phyloP scores from a whole-genome alignment of 2,329 filamentous ascomycete genomes.

The Stagonosporopsis tanaceti region DNA sequence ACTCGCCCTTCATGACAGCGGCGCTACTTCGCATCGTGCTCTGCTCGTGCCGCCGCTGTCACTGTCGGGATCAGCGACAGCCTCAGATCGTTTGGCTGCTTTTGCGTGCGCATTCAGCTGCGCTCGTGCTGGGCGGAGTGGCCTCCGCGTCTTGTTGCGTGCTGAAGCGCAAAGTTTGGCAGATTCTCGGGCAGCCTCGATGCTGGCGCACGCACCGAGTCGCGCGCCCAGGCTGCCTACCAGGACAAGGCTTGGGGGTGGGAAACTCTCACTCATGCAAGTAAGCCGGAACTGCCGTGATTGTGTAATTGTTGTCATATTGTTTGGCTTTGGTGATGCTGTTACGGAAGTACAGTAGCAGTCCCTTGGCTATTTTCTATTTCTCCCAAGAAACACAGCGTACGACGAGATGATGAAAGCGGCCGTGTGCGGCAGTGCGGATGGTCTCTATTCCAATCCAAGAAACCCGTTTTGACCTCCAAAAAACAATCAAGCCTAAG shows the following conservation, averaged over 20 bases:
- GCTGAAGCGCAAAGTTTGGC: neutral
- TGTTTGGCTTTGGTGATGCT: conserved; percentile 4
- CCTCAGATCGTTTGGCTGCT: neutral
- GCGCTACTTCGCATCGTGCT: neutral
- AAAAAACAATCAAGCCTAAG: conserved; percentile 14
- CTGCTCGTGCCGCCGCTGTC: neutral
- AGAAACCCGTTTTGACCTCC: conserved; percentile 11
- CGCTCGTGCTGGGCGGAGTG: neutral
- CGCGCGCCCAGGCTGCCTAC: conserved; percentile 3
- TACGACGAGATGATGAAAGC: neutral
- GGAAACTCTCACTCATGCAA: neutral
- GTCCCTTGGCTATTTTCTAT: conserved; percentile 5
- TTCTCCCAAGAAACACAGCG: neutral
- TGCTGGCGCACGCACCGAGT: neutral
- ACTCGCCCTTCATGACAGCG: conserved; percentile 2
- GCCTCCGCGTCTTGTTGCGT: neutral
- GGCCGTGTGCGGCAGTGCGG: conserved; percentile 13
- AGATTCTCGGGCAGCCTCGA: neutral
- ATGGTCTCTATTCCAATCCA: conserved; percentile 16
- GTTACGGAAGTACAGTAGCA: conserved; percentile 4
- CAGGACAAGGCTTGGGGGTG: neutral
- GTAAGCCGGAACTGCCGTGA: neutral
- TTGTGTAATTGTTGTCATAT: neutral
- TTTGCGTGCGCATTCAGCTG: neutral
- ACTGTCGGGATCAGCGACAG: conserved; percentile 2